A percentile compares a stretch with the other conserved stretches of the same genome.
phyloP scores from a whole-genome alignment of 2,329 filamentous ascomycete genomes.

The Tolypocladium amazonense region DNA sequence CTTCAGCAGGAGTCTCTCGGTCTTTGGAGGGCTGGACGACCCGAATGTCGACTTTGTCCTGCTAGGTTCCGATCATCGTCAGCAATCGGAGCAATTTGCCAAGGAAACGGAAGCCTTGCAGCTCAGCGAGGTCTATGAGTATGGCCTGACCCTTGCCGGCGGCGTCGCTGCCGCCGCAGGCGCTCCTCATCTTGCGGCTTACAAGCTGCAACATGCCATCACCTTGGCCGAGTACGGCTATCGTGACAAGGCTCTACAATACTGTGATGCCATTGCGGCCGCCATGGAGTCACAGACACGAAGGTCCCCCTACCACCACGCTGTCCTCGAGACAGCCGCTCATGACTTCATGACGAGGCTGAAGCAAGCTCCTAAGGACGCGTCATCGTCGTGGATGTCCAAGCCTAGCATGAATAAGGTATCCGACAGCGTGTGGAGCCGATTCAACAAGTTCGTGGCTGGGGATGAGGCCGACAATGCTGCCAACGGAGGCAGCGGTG shows the following conservation, averaged over 20 bases:
- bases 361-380: conserved; percentile 75
- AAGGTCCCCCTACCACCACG: conserved; percentile 78
- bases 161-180: conserved; percentile 38
- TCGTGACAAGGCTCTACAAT: conserved; percentile 74
- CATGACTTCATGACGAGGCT: conserved; percentile 78
- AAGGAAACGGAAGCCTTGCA: conserved; percentile 79
- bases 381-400: conserved; percentile 77
- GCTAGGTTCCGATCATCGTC: conserved; percentile 72
- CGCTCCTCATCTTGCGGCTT: conserved; percentile 75
- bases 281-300: conserved; percentile 74
- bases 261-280: conserved; percentile 74
- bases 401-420: conserved; percentile 96
- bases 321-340: conserved; percentile 59
- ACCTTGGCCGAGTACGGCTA: conserved; percentile 75
- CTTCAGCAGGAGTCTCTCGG: conserved; percentile 60
- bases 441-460: conserved; percentile 92
- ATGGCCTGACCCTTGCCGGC: conserved; percentile 63
- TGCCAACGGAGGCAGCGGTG: conserved; percentile 49
- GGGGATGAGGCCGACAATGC: conserved; percentile 82
- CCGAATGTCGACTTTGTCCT: conserved; percentile 68
- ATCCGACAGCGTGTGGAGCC: conserved; percentile 78
- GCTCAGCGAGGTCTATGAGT: conserved; percentile 94
- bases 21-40: conserved; percentile 80
- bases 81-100: conserved; percentile 59
- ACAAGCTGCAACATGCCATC: conserved; percentile 84